These are phyloP conservation scores for Anthostomella pinea DNA, from an alignment of 2,329 filamentous ascomycete genomes.

Conservation along the genomic window DNA sequence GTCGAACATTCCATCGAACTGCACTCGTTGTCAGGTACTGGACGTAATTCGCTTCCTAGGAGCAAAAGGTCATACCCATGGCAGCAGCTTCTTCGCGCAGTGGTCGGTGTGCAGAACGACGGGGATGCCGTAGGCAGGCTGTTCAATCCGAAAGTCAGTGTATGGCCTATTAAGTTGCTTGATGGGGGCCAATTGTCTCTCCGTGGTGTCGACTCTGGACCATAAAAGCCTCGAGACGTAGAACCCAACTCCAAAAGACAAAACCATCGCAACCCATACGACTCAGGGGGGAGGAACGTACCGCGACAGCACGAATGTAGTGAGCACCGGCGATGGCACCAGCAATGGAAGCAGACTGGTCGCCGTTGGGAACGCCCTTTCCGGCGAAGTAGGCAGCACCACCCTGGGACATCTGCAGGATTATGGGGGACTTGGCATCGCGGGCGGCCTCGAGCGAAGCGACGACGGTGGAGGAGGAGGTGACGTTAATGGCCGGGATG, in stretches of 20 bases:
- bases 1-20: too few relatives aligned
- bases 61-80: slow-evolving; percentile 71
- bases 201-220: too few relatives aligned
- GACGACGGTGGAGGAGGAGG: slow-evolving; percentile 84
- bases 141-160: neutral
- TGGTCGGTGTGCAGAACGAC: slow-evolving; percentile 96
- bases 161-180: neutral
- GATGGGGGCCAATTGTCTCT: too few relatives aligned
- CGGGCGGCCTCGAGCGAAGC: slow-evolving; percentile 91
- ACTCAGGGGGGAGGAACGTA: too few relatives aligned
- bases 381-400: slow-evolving; percentile 91
- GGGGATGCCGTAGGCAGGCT: slow-evolving; percentile 59
- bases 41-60: slow-evolving; percentile 2
- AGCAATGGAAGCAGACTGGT: slow-evolving; percentile 85
- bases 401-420: slow-evolving; percentile 91
- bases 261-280: too few relatives aligned
- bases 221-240: too few relatives aligned
- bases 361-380: slow-evolving; percentile 77
- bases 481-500: slow-evolving; percentile 90
- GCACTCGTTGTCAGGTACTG: slow-evolving; percentile 36
- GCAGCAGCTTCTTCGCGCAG: slow-evolving; percentile 98
- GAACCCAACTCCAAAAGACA: too few relatives aligned
- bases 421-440: slow-evolving; percentile 85
- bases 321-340: slow-evolving; percentile 87
- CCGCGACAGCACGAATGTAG: slow-evolving; percentile 83